phyloP scores from a whole-genome alignment of 2,329 filamentous ascomycete species.

The Cytospora piceae region DNA sequence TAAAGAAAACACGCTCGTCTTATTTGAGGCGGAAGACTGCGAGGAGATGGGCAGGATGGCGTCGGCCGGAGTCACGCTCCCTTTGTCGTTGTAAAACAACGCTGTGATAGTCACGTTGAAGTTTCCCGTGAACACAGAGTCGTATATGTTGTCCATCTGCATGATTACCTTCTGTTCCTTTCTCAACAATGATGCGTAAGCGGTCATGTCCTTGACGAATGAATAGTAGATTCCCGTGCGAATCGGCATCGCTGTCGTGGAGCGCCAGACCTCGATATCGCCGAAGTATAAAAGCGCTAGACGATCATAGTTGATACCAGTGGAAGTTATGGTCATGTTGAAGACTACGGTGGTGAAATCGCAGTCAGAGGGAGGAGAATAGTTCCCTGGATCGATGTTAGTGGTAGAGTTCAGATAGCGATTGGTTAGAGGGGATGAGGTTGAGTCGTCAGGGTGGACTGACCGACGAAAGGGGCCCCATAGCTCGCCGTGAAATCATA shows the following conservation, averaged over 20 bases:
- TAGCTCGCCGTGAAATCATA: conserved; percentile 75
- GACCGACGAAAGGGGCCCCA: conserved; percentile 70
- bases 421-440: not conserved
- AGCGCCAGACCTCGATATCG: conserved; percentile 80
- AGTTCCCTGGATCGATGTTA: conserved; percentile 52
- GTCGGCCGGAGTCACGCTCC: conserved; percentile 57
- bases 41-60: conserved; percentile 69
- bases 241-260: conserved; percentile 74
- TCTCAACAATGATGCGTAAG: conserved; percentile 71
- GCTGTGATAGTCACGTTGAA: conserved; percentile 77
- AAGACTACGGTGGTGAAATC: conserved; percentile 76
- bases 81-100: conserved; percentile 63
- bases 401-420: conserved; percentile 1
- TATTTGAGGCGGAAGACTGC: conserved; percentile 50
- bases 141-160: conserved; percentile 74
- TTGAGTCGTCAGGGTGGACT: conserved; percentile 35
- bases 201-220: conserved; percentile 78
- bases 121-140: conserved; percentile 70
- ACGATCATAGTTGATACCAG: conserved; percentile 75
- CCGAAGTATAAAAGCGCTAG: conserved; percentile 75
- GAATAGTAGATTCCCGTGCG: conserved; percentile 72
- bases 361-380: conserved; percentile 66
- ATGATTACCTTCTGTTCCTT: conserved; percentile 75
- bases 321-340: conserved; percentile 73
- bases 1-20: conserved; percentile 68